Evolutionary conservation across 108 stramenopile species (phyloP), one percentile per base, ranked within the genome.

Genomic region (Mediolabrus comicus): DNA sequence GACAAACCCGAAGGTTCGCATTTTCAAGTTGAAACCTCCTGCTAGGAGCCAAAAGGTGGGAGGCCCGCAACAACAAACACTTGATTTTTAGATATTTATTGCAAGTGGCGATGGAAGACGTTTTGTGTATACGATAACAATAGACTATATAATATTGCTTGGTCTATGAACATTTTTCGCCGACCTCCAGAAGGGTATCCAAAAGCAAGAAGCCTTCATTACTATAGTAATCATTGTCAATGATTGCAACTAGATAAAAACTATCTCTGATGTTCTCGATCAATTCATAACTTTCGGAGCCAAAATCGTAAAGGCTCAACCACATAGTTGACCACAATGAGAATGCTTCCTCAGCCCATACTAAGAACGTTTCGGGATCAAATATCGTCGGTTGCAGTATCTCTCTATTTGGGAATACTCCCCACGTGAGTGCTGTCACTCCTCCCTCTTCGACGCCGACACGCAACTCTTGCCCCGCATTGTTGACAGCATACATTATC

Each of bases 341-440:
- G 80, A 98, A 98, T 19, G 96, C 98, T 75, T 98, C 98, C 39
- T 96, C 93, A 0, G 87, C 88, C 94, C 96, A 97, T 10, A 96
- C 91, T 19, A 92, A 60, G 65, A 97, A 98, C 1, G 88, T 86
- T 19, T 90, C 86, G 5, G 94, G 95, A 82, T 98, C 98, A 72
- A 97, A 97, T n/a, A 98, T 90, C 12, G 98, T 98, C 27, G 98
- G 98, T 80, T 98, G 98, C 12, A 96, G 67, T 55, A 98, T 93
- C 79, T 98, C 98, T 31, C 91, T 72, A 65, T 96, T 92, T 3
- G 84, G 79, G 54, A 85, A 80, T 10, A 73, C 71, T 32, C 73
- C 97, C 97, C 98, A 98, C 3, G 98, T 98, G 24, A 98, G 77
- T 55, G 89, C 91, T 61, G 89, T 89, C 30, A 89, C 78, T 1